Evolutionary conservation across 2,329 filamentous ascomycete species (phyloP).

Genomic region (Diaporthe amygdali): DNA sequence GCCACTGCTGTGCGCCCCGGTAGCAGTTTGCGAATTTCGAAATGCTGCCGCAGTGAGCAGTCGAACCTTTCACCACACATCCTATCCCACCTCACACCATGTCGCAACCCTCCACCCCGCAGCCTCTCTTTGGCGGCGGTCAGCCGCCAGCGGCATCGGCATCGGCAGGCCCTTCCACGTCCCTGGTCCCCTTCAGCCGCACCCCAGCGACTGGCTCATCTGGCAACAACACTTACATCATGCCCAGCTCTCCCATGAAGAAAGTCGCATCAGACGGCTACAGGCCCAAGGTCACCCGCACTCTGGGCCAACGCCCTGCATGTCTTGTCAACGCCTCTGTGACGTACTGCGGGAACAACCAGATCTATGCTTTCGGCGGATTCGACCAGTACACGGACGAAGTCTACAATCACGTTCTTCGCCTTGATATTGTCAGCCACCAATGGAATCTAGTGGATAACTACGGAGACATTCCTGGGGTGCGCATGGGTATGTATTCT

Average conservation of each 20-base stretch:
- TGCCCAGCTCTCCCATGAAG: conserved; percentile 84
- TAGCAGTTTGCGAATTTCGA: background rate
- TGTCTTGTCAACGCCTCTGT: conserved; percentile 98
- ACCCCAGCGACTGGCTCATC: conserved; percentile 58
- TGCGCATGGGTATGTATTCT: conserved; percentile 80
- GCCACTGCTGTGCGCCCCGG: background rate
- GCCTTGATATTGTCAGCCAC: conserved; percentile 82
- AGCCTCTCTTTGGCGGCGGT: conserved; percentile 52
- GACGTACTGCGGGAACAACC: conserved; percentile 97
- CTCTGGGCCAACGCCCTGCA: conserved; percentile 81
- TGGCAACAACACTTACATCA: conserved; percentile 84
- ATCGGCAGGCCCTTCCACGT: conserved; percentile 37
- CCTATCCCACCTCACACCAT: conserved; percentile 37
- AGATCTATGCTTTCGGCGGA: conserved; percentile 97
- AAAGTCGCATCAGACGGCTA: conserved; percentile 74
- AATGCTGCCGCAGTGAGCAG: conserved; percentile 13
- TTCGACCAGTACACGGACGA: conserved; percentile 99
- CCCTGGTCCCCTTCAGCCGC: conserved; percentile 31
- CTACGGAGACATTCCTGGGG: conserved; percentile 96
- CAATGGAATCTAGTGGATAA: conserved; percentile 98
- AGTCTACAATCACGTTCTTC: conserved; percentile 96
- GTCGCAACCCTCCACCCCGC: conserved; percentile 51
- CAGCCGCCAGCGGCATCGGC: conserved; percentile 9
- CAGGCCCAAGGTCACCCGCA: conserved; percentile 81
- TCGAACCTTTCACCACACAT: background rate